Conservation (phyloP, 2,329 filamentous ascomycete genomes). For the Cucurbitaria berberidis region DNA sequence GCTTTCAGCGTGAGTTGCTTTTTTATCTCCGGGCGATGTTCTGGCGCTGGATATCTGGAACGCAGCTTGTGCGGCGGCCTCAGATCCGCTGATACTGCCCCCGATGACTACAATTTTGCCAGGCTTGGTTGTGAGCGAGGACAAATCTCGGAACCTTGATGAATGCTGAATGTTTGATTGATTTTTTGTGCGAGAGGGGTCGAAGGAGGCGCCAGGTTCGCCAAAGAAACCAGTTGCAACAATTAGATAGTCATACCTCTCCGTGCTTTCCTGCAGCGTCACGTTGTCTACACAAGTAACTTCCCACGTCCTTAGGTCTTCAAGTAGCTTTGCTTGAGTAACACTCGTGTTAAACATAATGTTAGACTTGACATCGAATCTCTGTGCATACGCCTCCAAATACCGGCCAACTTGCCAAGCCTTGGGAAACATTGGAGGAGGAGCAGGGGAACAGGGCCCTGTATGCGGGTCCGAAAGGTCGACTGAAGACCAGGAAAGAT, state of each 20-base stretch:
- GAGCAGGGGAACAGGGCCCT: constrained; percentile 12
- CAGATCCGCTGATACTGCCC: constrained; percentile 82
- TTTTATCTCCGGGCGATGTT: constrained; percentile 55
- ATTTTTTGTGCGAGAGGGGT: constrained; percentile 5
- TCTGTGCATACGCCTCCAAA: constrained; percentile 67
- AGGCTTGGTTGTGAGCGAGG: constrained; percentile 19
- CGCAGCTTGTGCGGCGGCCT: constrained; percentile 75
- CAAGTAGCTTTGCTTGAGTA: constrained; percentile 27
- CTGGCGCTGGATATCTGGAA: constrained; percentile 70
- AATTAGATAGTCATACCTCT: constrained; percentile 71
- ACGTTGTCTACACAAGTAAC: constrained; percentile 22
- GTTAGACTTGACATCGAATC: constrained; percentile 61
- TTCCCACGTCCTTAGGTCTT: constrained; percentile 27
- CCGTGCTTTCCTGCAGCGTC: constrained; percentile 13
- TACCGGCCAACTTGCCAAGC: constrained; percentile 81
- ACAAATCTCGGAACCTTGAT: constrained; percentile 34
- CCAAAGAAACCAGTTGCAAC: constrained; percentile 78
- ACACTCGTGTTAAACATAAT: constrained; percentile 57
- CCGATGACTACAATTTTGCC: constrained; percentile 76
- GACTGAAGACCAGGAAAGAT: constrained; percentile 70
- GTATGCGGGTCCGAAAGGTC: constrained; percentile 29
- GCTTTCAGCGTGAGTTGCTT: constrained; percentile 48
- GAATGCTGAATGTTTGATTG: constrained; percentile 34
- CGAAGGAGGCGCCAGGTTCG: constrained; percentile 35
- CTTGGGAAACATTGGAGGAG: constrained; percentile 70